Base-by-base conservation (phyloP, 805 yeast species). In the Teunomyces funiuensis region DNA sequence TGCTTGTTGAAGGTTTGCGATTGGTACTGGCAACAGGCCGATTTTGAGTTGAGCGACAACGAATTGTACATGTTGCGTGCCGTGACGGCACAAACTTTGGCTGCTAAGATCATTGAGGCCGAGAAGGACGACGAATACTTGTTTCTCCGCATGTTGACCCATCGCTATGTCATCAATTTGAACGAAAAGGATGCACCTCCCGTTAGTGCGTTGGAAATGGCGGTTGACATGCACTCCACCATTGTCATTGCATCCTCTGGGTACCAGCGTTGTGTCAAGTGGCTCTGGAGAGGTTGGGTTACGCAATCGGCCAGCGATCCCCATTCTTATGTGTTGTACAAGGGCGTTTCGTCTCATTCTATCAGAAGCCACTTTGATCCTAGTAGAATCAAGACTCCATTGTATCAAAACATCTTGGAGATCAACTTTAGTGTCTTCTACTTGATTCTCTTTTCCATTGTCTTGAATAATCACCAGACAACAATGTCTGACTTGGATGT, bases 211-310 rank as follows among this genome's bases (percentile, higher is more conserved):
- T 65, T 88, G 47, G 97, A 88, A 58, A 61, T 88, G 53, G 95
- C 96, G 0, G 88, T 86, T 19, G 96, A 88, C 56, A 78, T 82
- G 77, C 96, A 88, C 51, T 77, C 85, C 8, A 82, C 90, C 6
- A 73, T 75, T 16, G 82, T 88, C 13, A 86, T 89, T 52, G 82
- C 88, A 2, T 79, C 95, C 0, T 68, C 83, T 6, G 96, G 96
- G 0, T 88, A 80, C 60, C 96, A 88, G 61, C 68, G 95, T 40
- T 87, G 96, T 65, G 75, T 88, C 54, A 80, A 83, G 50, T 88
- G 96, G 95, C 62, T 88, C 37, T 88, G 97, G 97, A 70, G 90
- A 42, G 97, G 97, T 20, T 87, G 96, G 95, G 85, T 88, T 47
- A 74, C 85, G 38, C 96, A 88, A 62, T 77, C 84, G 16, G 77